phyloP scores from a whole-genome alignment of 768 basidiomycete species.

The Agrocybe praecox region DNA sequence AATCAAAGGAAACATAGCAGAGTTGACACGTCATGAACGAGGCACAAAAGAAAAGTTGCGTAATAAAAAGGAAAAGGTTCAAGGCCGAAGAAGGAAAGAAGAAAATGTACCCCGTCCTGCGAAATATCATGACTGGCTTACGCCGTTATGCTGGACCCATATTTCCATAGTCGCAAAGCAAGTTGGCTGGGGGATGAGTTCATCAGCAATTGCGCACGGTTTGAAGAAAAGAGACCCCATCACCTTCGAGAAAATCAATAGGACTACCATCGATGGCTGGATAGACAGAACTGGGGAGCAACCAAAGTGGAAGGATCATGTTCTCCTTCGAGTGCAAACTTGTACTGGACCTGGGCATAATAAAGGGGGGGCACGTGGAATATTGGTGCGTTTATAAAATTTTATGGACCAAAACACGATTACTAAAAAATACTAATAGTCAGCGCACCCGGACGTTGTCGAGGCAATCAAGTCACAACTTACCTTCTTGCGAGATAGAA shows the following conservation, averaged over 20 bases:
- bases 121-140: slow-evolving; percentile 7
- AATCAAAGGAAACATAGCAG: neutral
- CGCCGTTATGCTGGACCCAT: slow-evolving; percentile 4
- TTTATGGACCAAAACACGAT: no score
- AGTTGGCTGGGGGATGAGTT: neutral
- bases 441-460: slow-evolving; percentile 11
- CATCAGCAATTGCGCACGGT: neutral
- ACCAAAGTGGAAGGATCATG: neutral
- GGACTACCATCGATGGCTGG: slow-evolving; percentile 10
- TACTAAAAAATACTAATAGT: no score
- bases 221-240: slow-evolving; percentile 1
- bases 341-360: slow-evolving; percentile 11
- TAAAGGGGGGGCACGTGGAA: slow-evolving; percentile 13
- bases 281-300: slow-evolving; percentile 3
- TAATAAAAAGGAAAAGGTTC: neutral
- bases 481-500: neutral
- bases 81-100: neutral
- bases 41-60: neutral
- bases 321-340: neutral
- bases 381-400: slow-evolving; percentile 1
- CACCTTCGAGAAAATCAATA: slow-evolving; percentile 1
- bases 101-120: slow-evolving; percentile 2
- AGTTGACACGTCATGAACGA: neutral
- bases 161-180: neutral
- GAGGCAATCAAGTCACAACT: slow-evolving; percentile 7